Evolutionary conservation across 305 asterid species (phyloP).

Genomic region (Andrographis paniculata): DNA sequence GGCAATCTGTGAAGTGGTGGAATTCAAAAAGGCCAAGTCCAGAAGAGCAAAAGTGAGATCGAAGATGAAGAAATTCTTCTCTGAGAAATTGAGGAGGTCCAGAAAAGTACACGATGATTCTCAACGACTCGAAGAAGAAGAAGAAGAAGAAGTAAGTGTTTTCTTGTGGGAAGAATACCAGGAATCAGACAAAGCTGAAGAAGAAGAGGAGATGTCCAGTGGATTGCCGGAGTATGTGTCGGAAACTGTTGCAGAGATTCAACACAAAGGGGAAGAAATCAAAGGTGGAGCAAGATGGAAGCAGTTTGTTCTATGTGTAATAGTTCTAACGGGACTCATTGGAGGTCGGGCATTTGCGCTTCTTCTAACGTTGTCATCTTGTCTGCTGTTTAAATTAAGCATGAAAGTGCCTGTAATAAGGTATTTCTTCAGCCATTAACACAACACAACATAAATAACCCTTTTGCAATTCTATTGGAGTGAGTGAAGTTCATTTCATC

Average conservation of each 20-base stretch:
- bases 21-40: slow-evolving; percentile 31
- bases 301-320: slow-evolving; percentile 29
- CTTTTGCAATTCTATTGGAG: too few relatives aligned
- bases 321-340: slow-evolving; percentile 59
- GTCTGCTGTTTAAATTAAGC: slow-evolving; percentile 35
- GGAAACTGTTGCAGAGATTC: too few relatives aligned
- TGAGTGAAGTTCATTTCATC: too few relatives aligned
- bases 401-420: slow-evolving; percentile 16
- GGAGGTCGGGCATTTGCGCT: slow-evolving; percentile 57
- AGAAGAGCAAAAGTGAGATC: slow-evolving; percentile 39
- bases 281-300: slow-evolving; percentile 21
- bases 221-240: slow-evolving; percentile 16
- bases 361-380: slow-evolving; percentile 40
- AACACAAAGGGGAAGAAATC: neutral
- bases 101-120: slow-evolving; percentile 20
- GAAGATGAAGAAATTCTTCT: slow-evolving; percentile 46
- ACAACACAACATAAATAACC: too few relatives aligned
- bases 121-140: neutral
- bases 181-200: slow-evolving; percentile 4
- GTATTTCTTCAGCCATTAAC: slow-evolving; percentile 10
- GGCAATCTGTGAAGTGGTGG: slow-evolving; percentile 10
- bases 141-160: neutral
- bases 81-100: slow-evolving; percentile 27
- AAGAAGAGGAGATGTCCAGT: slow-evolving; percentile 15
- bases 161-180: neutral